Evolutionary conservation across 257 asterid species (phyloP).

Genomic region (Rubia yunnanensis): DNA sequence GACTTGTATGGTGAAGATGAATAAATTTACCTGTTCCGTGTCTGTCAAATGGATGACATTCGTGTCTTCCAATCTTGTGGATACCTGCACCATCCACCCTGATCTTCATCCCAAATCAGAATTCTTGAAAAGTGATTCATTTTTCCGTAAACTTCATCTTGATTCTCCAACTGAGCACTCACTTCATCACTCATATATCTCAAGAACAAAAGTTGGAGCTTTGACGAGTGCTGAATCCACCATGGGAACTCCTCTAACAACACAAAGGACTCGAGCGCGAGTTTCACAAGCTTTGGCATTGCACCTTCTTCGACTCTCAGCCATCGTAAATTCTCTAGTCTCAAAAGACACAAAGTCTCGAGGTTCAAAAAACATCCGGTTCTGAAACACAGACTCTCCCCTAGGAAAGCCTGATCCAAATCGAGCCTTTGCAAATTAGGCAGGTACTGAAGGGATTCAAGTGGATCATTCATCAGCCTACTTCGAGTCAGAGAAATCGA

Average conservation of each 20-base stretch:
- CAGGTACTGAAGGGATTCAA: constrained; percentile 21
- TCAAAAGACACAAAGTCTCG: background rate
- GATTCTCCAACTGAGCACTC: background rate
- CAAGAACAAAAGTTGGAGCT: constrained; percentile 1
- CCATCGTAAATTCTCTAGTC: background rate
- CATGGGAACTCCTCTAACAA: constrained; percentile 7
- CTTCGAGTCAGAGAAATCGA: background rate
- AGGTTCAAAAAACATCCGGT: constrained; percentile 10
- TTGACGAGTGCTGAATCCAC: background rate
- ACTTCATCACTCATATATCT: background rate
- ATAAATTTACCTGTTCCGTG: no score
- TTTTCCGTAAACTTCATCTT: background rate
- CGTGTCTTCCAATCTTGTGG: background rate
- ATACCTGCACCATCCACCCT: background rate
- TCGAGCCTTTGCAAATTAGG: constrained; percentile 16
- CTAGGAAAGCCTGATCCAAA: constrained; percentile 16
- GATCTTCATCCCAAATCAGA: background rate
- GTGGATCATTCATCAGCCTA: constrained; percentile 14
- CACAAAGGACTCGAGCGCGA: background rate
- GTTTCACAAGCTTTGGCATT: constrained; percentile 7
- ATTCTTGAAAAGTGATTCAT: background rate
- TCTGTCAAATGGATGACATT: no score
- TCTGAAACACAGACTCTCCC: constrained; percentile 22
- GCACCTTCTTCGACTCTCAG: constrained; percentile 5
- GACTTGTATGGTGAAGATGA: no score